Evolutionary conservation across 805 yeast genomes (phyloP), one percentile per base, ranked within the genome.

Genomic region (Metschnikowia santaceciliae): DNA sequence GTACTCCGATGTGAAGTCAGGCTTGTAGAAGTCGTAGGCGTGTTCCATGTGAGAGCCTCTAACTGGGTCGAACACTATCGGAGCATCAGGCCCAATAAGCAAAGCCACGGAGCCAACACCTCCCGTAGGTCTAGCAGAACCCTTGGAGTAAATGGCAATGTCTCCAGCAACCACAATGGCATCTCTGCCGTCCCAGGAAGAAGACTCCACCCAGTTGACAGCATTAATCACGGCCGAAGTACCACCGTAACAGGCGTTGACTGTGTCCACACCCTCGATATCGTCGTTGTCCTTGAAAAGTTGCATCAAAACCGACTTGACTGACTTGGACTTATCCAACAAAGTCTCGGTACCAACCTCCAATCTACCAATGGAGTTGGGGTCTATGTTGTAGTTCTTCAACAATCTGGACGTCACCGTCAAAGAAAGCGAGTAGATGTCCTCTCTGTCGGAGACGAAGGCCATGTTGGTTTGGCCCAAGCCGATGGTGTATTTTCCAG

Each of bases 71-170:
- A 94, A 84, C 38, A 89, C 97, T 60, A 94, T 80, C 59, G 99
- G 99, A 38, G 99, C 97, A 67, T 94, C 96, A 48, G 98, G 96
- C 47, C 99, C 99, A 63, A 94, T 88, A 68, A 88, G 82, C 67
- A 94, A 63, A 41, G 99, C 99, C 54, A 92, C 95, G 44, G 95
- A 80, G 68, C 99, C 99, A 49, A 96, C 97, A 77, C 99, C 99
- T 71, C 99, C 99, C 48, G 99, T 94, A 66, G 99, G 99, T 80
- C 99, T 86, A 51, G 99, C 99, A 36, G 96, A 86, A 69, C 99
- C 99, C 75, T 91, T 82, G 63, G 91, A 90, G 74, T 94, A 94
- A 61, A 94, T 85, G 66, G 99, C 99, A 70, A 94, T 94, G 73
- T 94, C 99, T 72, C 97, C 98, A 67, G 94, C 84, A 20, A 92